Evolutionary conservation across 2,329 filamentous ascomycete genomes (phyloP).

Genomic region (Podosphaera xanthii): DNA sequence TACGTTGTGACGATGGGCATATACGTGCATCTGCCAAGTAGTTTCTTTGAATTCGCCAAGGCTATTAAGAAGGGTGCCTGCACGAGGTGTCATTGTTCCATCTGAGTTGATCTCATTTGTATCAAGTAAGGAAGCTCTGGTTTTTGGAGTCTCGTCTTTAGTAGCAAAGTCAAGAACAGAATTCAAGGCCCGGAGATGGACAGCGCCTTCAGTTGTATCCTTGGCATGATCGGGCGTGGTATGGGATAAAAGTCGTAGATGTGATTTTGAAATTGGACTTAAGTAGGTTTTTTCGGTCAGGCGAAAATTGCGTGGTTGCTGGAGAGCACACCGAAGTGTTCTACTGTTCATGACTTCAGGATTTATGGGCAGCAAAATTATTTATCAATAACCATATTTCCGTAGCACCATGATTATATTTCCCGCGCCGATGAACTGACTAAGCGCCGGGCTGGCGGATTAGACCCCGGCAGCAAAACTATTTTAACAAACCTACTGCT

Average conservation of each 20-base stretch:
- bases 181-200: conserved; percentile 1
- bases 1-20: conserved; percentile 77
- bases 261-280: conserved; percentile 5
- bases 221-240: conserved; percentile 4
- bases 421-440: not conserved
- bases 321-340: conserved; percentile 12
- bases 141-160: not conserved
- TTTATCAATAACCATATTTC: no score
- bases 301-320: conserved; percentile 9
- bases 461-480: not conserved
- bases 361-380: not conserved
- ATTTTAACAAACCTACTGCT: not conserved
- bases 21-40: conserved; percentile 52
- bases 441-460: not conserved
- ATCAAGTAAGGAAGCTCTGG: not conserved
- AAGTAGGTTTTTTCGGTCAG: conserved; percentile 4
- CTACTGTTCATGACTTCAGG: conserved; percentile 13
- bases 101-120: conserved; percentile 3
- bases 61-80: not conserved
- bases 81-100: conserved; percentile 5
- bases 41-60: conserved; percentile 1
- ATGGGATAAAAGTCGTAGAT: conserved; percentile 17
- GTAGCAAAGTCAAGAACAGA: not conserved
- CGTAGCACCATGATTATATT: not conserved
- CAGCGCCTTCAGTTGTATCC: not conserved